Evolutionary conservation across 2,329 filamentous ascomycete genomes (phyloP).

Genomic region (Cytospora paraplurivora): DNA sequence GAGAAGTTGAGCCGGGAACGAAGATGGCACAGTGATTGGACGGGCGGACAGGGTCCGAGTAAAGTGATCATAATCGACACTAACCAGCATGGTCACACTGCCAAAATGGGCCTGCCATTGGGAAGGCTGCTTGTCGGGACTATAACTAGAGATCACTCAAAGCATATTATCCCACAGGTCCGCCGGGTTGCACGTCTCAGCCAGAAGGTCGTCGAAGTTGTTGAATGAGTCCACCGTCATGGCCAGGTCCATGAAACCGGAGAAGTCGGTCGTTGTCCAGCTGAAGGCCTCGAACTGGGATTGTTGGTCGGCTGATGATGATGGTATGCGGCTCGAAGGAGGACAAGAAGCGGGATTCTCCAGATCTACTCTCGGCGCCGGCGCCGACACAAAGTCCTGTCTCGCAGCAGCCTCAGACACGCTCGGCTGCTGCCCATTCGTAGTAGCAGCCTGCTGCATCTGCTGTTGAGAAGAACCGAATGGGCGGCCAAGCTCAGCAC

Average conservation of each 20-base stretch:
- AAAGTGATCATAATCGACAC: too few species aligned
- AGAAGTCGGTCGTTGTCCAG: conserved; percentile 15
- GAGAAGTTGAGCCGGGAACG: too few species aligned
- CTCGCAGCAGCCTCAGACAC: too few species aligned
- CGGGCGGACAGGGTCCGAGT: too few species aligned
- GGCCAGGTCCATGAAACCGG: conserved; percentile 36
- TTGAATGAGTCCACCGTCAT: conserved; percentile 35
- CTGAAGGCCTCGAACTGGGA: background rate
- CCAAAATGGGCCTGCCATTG: too few species aligned
- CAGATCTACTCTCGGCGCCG: too few species aligned
- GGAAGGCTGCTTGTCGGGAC: too few species aligned
- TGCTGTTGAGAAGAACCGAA: background rate
- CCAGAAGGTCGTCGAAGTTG: conserved; percentile 30
- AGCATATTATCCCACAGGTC: background rate
- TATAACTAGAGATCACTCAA: background rate
- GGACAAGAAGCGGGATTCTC: background rate
- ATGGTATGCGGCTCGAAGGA: background rate
- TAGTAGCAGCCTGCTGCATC: background rate
- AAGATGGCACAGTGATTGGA: too few species aligned
- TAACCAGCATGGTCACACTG: too few species aligned
- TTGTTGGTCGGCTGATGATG: background rate
- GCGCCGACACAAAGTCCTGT: background rate
- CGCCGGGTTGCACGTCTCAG: background rate
- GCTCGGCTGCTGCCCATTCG: too few species aligned
- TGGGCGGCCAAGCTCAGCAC: background rate